phyloP scores from a whole-genome alignment of 257 asterid genomes.

The Parsonsia alboflavescens region DNA sequence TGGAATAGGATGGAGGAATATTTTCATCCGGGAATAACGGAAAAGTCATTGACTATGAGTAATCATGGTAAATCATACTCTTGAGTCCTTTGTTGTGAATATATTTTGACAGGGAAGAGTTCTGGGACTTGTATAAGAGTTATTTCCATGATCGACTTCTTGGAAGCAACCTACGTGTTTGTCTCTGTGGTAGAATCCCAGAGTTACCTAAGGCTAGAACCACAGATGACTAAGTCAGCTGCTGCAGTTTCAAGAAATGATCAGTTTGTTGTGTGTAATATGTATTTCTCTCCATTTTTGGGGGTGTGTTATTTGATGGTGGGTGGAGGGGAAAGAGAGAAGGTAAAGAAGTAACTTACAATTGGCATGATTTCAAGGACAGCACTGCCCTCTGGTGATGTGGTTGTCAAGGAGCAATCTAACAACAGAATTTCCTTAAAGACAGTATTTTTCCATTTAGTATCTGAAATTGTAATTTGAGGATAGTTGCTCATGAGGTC shows the following conservation, averaged over 20 bases:
- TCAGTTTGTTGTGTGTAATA: neutral
- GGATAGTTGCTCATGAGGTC: neutral
- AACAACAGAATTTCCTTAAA: neutral
- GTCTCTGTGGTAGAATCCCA: slow-evolving; percentile 57
- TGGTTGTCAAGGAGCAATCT: neutral
- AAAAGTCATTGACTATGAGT: neutral
- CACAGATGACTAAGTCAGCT: slow-evolving; percentile 4
- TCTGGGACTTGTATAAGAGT: slow-evolving; percentile 79
- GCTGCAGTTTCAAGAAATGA: neutral
- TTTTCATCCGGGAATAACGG: neutral
- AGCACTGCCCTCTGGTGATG: neutral
- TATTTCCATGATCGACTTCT: slow-evolving; percentile 61
- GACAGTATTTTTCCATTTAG: neutral
- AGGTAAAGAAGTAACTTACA: neutral
- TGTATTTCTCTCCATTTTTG: too few species aligned
- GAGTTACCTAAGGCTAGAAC: slow-evolving; percentile 14
- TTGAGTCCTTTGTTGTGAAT: neutral
- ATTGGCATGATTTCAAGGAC: neutral
- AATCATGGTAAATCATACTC: neutral
- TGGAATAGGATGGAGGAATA: too few species aligned
- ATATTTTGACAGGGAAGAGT: slow-evolving; percentile 67
- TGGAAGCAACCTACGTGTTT: slow-evolving; percentile 59
- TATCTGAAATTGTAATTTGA: neutral
- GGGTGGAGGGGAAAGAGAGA: too few species aligned
- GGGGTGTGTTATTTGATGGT: too few species aligned